These are phyloP conservation scores for Echinochloa phyllopogon DNA, from an alignment of 176 grass and related monocot species.

Conservation along the genomic window DNA sequence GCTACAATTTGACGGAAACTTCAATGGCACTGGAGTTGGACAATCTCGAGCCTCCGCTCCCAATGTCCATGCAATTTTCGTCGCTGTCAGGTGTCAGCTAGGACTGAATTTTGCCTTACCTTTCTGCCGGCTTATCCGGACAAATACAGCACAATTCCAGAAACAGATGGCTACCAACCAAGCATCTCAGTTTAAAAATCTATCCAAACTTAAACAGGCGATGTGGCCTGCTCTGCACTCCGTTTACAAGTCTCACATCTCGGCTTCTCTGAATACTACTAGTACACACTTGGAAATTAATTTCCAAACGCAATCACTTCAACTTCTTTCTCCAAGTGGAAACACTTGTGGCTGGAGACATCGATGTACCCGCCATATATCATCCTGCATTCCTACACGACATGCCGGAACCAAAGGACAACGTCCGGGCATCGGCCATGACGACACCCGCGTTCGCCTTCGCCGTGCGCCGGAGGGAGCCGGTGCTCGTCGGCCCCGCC, in stretches of 20 bases:
- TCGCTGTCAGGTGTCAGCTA: background rate
- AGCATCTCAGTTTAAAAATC: too few relatives aligned
- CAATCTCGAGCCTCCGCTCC: too few relatives aligned
- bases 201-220: too few relatives aligned
- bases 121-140: background rate
- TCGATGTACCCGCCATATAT: background rate
- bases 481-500: conserved; percentile 39
- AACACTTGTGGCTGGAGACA: background rate
- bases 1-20: too few relatives aligned
- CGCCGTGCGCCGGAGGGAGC: conserved; percentile 27
- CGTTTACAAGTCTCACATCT: too few relatives aligned
- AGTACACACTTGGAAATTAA: background rate
- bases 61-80: background rate
- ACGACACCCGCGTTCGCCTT: conserved; percentile 47
- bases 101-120: background rate
- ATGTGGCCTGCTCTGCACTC: too few relatives aligned
- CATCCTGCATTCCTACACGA: background rate
- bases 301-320: background rate
- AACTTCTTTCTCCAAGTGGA: background rate
- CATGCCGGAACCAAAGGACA: background rate
- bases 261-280: background rate
- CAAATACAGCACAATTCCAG: conserved; percentile 4
- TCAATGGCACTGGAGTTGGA: too few relatives aligned
- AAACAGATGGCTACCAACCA: background rate
- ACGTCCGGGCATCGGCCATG: background rate